Evolutionary conservation across 192 early-diverging fungal species (phyloP).

Genomic region (Podila horticola): DNA sequence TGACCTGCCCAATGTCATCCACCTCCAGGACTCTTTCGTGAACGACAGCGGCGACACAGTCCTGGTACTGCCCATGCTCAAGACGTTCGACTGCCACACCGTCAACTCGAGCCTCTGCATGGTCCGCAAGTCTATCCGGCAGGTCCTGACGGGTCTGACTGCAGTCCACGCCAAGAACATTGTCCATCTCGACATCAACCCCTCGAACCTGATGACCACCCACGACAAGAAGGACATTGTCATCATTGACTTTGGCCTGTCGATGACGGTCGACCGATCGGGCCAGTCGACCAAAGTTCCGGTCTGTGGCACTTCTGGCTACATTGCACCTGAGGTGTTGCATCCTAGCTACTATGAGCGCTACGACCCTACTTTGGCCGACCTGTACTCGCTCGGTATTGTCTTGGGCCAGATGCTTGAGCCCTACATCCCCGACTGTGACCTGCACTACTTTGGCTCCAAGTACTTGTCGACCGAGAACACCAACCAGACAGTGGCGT

Average conservation of each 20-base stretch:
- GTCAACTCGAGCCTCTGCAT: slow-evolving; percentile 63
- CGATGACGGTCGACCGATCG: slow-evolving; percentile 52
- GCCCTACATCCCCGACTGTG: slow-evolving; percentile 69
- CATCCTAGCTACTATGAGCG: slow-evolving; percentile 32
- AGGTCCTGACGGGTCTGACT: slow-evolving; percentile 65
- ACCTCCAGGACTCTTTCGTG: slow-evolving; percentile 69
- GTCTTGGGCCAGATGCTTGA: slow-evolving; percentile 82
- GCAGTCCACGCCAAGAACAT: slow-evolving; percentile 70
- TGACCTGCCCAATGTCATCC: slow-evolving; percentile 57
- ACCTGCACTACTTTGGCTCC: slow-evolving; percentile 76
- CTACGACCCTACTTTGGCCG: slow-evolving; percentile 58
- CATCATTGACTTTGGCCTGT: slow-evolving; percentile 83
- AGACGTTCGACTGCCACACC: slow-evolving; percentile 52
- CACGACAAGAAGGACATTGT: slow-evolving; percentile 59
- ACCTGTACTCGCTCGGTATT: slow-evolving; percentile 76
- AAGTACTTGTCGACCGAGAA: slow-evolving; percentile 72
- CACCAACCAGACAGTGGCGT: slow-evolving; percentile 66
- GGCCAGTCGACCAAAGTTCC: slow-evolving; percentile 51
- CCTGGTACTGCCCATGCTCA: slow-evolving; percentile 70
- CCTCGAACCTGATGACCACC: slow-evolving; percentile 68
- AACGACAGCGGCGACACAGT: slow-evolving; percentile 66
- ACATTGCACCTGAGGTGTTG: slow-evolving; percentile 75
- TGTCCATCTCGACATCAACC: slow-evolving; percentile 75
- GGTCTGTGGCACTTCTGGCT: slow-evolving; percentile 79
- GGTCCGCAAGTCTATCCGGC: slow-evolving; percentile 58